A percentile compares a stretch with the other conserved stretches of the same genome.
Conservation (phyloP, 768 basidiomycete genomes). For the Amanita brunnescens region DNA sequence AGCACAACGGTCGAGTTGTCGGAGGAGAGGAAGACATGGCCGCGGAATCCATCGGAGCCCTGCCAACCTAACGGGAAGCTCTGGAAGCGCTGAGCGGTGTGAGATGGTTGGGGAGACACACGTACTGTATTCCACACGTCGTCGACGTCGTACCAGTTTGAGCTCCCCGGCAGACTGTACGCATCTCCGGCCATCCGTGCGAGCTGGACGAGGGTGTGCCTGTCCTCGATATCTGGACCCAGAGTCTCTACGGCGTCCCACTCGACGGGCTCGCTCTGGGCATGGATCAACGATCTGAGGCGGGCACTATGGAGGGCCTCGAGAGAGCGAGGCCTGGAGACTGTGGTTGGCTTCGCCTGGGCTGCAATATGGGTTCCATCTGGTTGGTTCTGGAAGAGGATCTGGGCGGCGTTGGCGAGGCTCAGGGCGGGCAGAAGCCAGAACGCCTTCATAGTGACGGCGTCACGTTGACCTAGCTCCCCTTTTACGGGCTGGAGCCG, state of each 20-base stretch:
- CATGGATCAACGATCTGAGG: constrained; percentile 36
- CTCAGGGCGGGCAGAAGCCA: constrained; percentile 8
- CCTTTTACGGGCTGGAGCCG: too few species aligned
- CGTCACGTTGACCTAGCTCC: background rate
- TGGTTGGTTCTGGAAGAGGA: constrained; percentile 16
- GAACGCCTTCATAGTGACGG: background rate
- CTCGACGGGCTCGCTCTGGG: constrained; percentile 42
- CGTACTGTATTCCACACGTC: constrained; percentile 54
- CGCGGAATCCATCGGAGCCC: constrained; percentile 84
- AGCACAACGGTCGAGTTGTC: constrained; percentile 80
- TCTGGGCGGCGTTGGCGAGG: constrained; percentile 12
- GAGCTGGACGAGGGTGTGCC: constrained; percentile 72
- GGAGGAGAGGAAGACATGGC: constrained; percentile 76
- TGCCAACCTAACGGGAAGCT: too few species aligned
- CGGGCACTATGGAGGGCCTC: constrained; percentile 45
- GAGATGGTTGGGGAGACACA: constrained; percentile 11
- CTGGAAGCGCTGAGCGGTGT: background rate
- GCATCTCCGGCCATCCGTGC: constrained; percentile 89
- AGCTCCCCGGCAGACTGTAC: constrained; percentile 62
- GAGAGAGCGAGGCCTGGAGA: constrained; percentile 52
- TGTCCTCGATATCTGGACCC: constrained; percentile 73
- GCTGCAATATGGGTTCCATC: background rate
- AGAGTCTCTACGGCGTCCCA: constrained; percentile 65
- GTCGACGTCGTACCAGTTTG: constrained; percentile 80
- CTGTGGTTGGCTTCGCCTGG: constrained; percentile 39